Evolutionary conservation across 768 basidiomycete species (phyloP).

Genomic region (Tricholoma sp.): DNA sequence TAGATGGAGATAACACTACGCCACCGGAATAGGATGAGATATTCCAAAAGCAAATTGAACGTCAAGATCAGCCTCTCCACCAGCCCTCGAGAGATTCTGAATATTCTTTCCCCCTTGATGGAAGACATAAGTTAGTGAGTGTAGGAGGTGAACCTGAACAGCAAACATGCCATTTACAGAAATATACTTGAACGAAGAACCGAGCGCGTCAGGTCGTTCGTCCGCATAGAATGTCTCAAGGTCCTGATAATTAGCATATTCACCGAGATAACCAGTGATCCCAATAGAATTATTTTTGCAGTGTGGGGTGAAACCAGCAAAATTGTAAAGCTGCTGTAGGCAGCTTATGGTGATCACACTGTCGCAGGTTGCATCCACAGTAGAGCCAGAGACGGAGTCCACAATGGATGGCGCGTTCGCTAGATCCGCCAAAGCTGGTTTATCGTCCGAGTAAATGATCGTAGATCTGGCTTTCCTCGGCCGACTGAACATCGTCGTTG

Average conservation of each 20-base stretch:
- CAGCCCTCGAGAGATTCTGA: constrained; percentile 49
- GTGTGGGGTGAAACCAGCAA: constrained; percentile 38
- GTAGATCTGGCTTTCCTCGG: constrained; percentile 37
- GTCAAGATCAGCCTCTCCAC: constrained; percentile 64
- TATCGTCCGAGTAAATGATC: constrained; percentile 19
- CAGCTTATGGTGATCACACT: constrained; percentile 46
- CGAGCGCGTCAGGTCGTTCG: constrained; percentile 42
- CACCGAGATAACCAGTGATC: constrained; percentile 47
- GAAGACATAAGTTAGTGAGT: constrained; percentile 6
- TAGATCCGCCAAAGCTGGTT: constrained; percentile 4
- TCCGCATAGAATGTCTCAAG: constrained; percentile 45
- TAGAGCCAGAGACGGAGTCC: constrained; percentile 24
- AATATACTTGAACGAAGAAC: constrained; percentile 46
- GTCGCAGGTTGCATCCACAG: constrained; percentile 46
- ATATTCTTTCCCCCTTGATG: constrained; percentile 53
- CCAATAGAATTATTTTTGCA: constrained; percentile 44
- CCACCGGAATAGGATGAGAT: constrained; percentile 49
- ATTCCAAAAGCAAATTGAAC: constrained; percentile 65
- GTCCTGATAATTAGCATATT: constrained; percentile 52
- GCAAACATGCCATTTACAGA: constrained; percentile 48
- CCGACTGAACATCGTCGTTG: constrained; percentile 64
- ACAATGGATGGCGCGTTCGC: constrained; percentile 12
- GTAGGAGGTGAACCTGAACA: constrained; percentile 1
- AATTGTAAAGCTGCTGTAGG: constrained; percentile 52
- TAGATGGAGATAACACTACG: not conserved